These are phyloP conservation scores for Microdochium paspali DNA, from an alignment of 2,329 filamentous ascomycete species.

Conservation along the genomic window DNA sequence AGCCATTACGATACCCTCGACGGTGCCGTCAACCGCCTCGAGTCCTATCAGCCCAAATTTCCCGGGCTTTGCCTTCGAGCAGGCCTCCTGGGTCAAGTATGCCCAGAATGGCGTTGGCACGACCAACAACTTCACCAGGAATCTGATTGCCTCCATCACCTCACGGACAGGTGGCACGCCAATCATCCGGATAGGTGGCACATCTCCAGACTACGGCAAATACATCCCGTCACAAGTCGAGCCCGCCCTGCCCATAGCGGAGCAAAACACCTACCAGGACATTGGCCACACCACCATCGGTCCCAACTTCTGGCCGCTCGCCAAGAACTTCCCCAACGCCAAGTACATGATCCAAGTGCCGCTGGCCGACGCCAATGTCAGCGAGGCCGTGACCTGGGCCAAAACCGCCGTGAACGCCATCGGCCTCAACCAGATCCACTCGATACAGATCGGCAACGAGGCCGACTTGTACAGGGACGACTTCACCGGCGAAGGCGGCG, in stretches of 20 bases:
- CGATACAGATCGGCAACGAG: conserved; percentile 25
- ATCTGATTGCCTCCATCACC: conserved; percentile 22
- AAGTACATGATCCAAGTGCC: conserved; percentile 25
- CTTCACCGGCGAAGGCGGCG: conserved; percentile 12
- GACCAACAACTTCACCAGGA: conserved; percentile 21
- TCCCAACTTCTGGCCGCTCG: conserved; percentile 21
- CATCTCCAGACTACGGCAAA: conserved; percentile 23
- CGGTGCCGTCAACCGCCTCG: conserved; percentile 8
- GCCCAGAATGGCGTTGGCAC: conserved; percentile 19
- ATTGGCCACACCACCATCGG: conserved; percentile 23
- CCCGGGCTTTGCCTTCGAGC: conserved; percentile 21
- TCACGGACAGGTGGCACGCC: conserved; percentile 22
- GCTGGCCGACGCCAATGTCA: conserved; percentile 22
- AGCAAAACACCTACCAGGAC: conserved; percentile 22
- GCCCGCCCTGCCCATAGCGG: conserved; percentile 20
- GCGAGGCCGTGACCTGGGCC: conserved; percentile 22
- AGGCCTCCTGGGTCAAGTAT: conserved; percentile 22
- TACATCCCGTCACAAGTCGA: conserved; percentile 20
- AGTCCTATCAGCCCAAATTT: conserved; percentile 15
- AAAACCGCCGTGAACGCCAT: conserved; percentile 17
- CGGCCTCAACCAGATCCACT: conserved; percentile 21
- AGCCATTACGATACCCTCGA: conserved; percentile 8
- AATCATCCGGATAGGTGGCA: conserved; percentile 24
- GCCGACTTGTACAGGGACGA: conserved; percentile 20
- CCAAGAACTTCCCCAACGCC: conserved; percentile 19